Conservation (phyloP, 805 yeast genomes). For the Yamadazyma akitaensis region DNA sequence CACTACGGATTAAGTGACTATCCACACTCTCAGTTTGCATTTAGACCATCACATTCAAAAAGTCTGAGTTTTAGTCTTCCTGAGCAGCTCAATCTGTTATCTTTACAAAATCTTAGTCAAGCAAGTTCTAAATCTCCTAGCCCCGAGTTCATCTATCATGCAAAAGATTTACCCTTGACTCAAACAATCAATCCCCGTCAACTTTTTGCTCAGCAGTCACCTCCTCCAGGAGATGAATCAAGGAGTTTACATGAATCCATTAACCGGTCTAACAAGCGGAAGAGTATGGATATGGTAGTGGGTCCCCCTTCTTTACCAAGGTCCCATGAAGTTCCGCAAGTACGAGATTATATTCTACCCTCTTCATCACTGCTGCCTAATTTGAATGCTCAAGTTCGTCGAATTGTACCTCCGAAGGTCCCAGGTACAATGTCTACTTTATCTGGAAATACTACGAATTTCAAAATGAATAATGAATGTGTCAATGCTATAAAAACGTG, state of each 20-base stretch:
- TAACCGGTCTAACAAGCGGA: neutral
- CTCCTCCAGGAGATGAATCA: neutral
- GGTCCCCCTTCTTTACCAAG: neutral
- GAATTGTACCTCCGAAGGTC: neutral
- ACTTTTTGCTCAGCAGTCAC: constrained; percentile 2
- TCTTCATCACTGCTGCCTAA: constrained; percentile 19
- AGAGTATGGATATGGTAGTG: neutral
- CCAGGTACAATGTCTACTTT: neutral
- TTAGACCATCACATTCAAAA: constrained; percentile 2
- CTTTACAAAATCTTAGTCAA: constrained; percentile 8
- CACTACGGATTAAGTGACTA: neutral
- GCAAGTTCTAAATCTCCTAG: constrained; percentile 14
- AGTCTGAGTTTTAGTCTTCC: constrained; percentile 14
- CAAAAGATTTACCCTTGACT: constrained; percentile 13
- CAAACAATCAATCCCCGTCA: constrained; percentile 34
- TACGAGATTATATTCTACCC: constrained; percentile 12
- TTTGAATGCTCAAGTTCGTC: constrained; percentile 12
- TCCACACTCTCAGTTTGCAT: neutral
- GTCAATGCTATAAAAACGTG: constrained; percentile 37
- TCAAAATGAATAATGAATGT: constrained; percentile 39
- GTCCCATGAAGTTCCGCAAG: neutral
- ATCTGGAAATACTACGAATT: constrained; percentile 13
- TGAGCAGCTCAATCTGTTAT: constrained; percentile 13
- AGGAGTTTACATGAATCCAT: neutral
- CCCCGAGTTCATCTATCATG: constrained; percentile 13